phyloP scores from a whole-genome alignment of 495 filamentous ascomycete genomes.

The Pyrenula aspistea region DNA sequence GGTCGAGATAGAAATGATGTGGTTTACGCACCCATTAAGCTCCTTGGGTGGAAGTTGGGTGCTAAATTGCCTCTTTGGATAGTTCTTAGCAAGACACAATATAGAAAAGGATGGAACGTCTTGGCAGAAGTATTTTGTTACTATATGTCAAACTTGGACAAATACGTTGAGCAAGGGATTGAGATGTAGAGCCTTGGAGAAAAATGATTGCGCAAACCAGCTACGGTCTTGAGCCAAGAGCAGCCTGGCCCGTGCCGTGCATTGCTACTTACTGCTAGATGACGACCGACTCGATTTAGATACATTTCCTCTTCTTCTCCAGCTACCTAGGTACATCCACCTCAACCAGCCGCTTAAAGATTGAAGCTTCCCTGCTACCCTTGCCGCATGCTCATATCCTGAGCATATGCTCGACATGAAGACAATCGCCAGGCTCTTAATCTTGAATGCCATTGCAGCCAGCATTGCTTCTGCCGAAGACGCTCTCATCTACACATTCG shows the following conservation, averaged over 20 bases:
- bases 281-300: not conserved
- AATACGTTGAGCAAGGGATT: too few relatives aligned
- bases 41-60: not conserved
- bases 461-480: conserved; percentile 18
- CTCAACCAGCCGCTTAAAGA: too few relatives aligned
- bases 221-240: not conserved
- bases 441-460: conserved; percentile 14
- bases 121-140: too few relatives aligned
- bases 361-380: too few relatives aligned
- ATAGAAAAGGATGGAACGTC: too few relatives aligned
- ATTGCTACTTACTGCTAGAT: not conserved
- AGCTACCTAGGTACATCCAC: too few relatives aligned
- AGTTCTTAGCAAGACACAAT: too few relatives aligned
- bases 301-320: not conserved
- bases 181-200: too few relatives aligned
- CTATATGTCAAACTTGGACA: too few relatives aligned
- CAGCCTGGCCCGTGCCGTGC: not conserved
- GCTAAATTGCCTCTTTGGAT: too few relatives aligned
- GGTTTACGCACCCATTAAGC: not conserved
- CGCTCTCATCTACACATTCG: conserved; percentile 26
- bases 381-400: too few relatives aligned
- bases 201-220: not conserved
- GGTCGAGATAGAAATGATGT: not conserved
- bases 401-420: conserved; percentile 23
- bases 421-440: conserved; percentile 15